Evolutionary conservation across 495 filamentous ascomycete species (phyloP).

Genomic region (Penicillium desertorum): DNA sequence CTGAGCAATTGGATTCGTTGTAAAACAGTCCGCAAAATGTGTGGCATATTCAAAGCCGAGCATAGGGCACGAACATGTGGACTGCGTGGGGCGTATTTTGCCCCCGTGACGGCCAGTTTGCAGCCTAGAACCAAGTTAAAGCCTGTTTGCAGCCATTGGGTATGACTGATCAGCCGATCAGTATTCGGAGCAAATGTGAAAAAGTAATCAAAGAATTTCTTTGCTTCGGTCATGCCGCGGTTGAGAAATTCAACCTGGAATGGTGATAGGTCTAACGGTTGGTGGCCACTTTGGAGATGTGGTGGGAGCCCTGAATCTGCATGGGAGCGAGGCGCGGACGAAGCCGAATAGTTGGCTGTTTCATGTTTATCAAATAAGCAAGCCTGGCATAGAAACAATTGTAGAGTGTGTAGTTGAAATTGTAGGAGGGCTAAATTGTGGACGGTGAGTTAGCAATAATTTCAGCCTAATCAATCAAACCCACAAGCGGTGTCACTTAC

Average conservation of each 20-base stretch:
- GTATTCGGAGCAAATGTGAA: conserved; percentile 8
- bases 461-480: background rate
- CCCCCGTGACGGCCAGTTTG: conserved; percentile 6
- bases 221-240: conserved; percentile 18
- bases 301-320: background rate
- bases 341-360: background rate
- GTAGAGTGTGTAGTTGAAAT: conserved; percentile 4
- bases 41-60: conserved; percentile 8
- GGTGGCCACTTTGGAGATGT: background rate
- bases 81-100: conserved; percentile 5
- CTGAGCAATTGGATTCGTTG: background rate
- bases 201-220: conserved; percentile 17
- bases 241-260: conserved; percentile 11
- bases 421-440: background rate
- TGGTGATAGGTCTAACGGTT: background rate
- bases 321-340: background rate
- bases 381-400: conserved; percentile 5
- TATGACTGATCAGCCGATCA: conserved; percentile 10
- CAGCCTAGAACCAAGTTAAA: conserved; percentile 7
- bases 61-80: conserved; percentile 8
- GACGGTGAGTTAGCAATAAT: background rate
- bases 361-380: conserved; percentile 7
- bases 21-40: background rate
- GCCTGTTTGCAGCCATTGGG: conserved; percentile 17
- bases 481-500: background rate